A percentile compares a stretch with the other conserved stretches of the same genome.
phyloP scores from a whole-genome alignment of 768 basidiomycete genomes.

The Dentipellis fragilis region DNA sequence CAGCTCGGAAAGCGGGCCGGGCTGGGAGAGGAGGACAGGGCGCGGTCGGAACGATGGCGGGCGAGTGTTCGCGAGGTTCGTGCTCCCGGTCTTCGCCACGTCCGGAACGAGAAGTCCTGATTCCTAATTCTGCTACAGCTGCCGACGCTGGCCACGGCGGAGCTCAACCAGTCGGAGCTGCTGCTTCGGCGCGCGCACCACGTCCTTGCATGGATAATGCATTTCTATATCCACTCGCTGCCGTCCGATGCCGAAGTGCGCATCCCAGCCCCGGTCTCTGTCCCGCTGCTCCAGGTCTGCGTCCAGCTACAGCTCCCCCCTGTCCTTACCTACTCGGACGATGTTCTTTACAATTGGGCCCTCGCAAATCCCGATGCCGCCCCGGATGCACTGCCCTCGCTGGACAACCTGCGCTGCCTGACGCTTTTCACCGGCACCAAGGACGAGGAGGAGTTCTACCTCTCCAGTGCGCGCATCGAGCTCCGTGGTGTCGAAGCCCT shows the following conservation, averaged over 20 bases:
- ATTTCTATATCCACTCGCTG: slow-evolving; percentile 44
- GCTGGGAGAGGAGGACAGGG: slow-evolving; percentile 21
- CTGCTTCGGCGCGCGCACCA: slow-evolving; percentile 44
- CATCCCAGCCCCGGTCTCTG: slow-evolving; percentile 61
- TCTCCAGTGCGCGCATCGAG: slow-evolving; percentile 80
- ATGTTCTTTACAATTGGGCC: slow-evolving; percentile 82
- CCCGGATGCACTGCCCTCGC: slow-evolving; percentile 25
- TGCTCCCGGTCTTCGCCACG: not conserved
- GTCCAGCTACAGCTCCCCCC: slow-evolving; percentile 72
- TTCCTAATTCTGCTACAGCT: slow-evolving; percentile 23
- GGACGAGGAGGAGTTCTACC: slow-evolving; percentile 84
- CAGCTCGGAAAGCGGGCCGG: slow-evolving; percentile 35
- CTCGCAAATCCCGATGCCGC: slow-evolving; percentile 13
- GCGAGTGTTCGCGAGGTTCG: slow-evolving; percentile 30
- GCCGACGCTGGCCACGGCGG: slow-evolving; percentile 26
- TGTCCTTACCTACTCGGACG: slow-evolving; percentile 83
- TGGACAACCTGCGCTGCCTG: slow-evolving; percentile 52
- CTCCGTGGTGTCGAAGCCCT: slow-evolving; percentile 77
- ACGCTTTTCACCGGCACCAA: slow-evolving; percentile 68
- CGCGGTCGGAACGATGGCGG: slow-evolving; percentile 32
- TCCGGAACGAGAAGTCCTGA: no score
- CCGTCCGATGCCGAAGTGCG: slow-evolving; percentile 28
- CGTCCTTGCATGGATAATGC: slow-evolving; percentile 43
- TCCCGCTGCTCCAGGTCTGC: slow-evolving; percentile 69
- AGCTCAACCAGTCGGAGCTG: slow-evolving; percentile 30